phyloP scores from a whole-genome alignment of 2,329 filamentous ascomycete species.

The Daldinia sp. region DNA sequence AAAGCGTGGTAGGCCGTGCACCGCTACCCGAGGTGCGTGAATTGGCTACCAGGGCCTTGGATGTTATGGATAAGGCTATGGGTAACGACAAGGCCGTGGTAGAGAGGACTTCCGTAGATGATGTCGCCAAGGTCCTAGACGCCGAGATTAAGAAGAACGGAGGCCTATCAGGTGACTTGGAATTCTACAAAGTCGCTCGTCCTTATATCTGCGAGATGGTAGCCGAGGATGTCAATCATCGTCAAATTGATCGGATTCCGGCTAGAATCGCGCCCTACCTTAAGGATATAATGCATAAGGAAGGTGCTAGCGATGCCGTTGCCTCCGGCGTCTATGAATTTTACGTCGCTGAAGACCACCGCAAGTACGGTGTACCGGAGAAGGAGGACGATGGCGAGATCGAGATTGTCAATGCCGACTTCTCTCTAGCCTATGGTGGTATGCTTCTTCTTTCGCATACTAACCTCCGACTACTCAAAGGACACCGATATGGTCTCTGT shows the following conservation, averaged over 20 bases:
- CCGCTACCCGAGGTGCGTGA: slow-evolving; percentile 95
- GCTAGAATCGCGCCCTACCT: slow-evolving; percentile 78
- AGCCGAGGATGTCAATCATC: slow-evolving; percentile 85
- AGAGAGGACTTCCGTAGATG: slow-evolving; percentile 72
- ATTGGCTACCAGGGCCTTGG: slow-evolving; percentile 80
- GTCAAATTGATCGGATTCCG: slow-evolving; percentile 77
- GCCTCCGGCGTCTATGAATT: slow-evolving; percentile 77
- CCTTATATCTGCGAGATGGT: slow-evolving; percentile 85
- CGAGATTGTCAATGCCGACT: slow-evolving; percentile 97
- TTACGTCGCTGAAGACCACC: slow-evolving; percentile 84
- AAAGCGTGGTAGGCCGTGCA: slow-evolving; percentile 84
- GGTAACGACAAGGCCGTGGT: slow-evolving; percentile 71
- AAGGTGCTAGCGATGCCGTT: slow-evolving; percentile 68
- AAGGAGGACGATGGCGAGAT: slow-evolving; percentile 91
- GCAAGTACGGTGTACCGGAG: slow-evolving; percentile 83
- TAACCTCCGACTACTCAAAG: slow-evolving; percentile 92
- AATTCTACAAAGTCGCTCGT: slow-evolving; percentile 73
- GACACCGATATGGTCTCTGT: slow-evolving; percentile 95
- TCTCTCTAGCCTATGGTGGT: slow-evolving; percentile 96
- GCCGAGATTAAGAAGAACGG: slow-evolving; percentile 76
- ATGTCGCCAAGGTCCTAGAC: slow-evolving; percentile 79
- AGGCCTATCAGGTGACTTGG: slow-evolving; percentile 67
- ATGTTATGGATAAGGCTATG: slow-evolving; percentile 95
- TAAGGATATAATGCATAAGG: slow-evolving; percentile 69
- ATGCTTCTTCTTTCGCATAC: slow-evolving; percentile 97